Conservation (phyloP, 129 eudicot species). For the sunflower (Helianthus annuus) region DNA sequence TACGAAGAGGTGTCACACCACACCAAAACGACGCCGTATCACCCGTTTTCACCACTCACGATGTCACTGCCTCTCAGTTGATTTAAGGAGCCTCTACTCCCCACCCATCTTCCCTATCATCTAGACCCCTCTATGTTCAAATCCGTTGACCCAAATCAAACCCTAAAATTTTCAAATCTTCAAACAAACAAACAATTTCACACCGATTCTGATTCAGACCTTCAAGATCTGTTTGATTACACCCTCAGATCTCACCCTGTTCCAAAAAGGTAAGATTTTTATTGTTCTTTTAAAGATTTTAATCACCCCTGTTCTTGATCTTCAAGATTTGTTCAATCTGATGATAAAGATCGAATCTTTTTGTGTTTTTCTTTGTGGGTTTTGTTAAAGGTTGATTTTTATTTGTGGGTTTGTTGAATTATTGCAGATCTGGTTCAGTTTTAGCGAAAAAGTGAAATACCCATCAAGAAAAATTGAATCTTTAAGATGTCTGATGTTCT, state of each 20-base stretch:
- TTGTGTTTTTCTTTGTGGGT: constrained; percentile 18
- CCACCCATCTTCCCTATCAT: constrained; percentile 32
- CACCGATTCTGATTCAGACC: constrained; percentile 13
- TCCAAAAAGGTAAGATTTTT: constrained; percentile 45
- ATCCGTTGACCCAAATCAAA: constrained; percentile 42
- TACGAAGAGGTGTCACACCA: background rate
- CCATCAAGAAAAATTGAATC: constrained; percentile 30
- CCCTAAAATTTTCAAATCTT: constrained; percentile 17
- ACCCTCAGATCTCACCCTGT: constrained; percentile 31
- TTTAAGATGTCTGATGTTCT: constrained; percentile 43
- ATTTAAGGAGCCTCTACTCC: constrained; percentile 40
- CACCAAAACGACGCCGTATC: constrained; percentile 2
- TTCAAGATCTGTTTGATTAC: constrained; percentile 46
- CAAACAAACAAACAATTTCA: constrained; percentile 18
- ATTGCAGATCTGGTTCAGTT: constrained; percentile 55
- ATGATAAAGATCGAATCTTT: constrained; percentile 16
- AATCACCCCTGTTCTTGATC: too few species aligned
- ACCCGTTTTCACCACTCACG: background rate
- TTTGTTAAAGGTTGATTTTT: constrained; percentile 11
- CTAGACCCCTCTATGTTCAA: constrained; percentile 21
- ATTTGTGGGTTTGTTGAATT: constrained; percentile 21
- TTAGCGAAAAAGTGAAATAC: constrained; percentile 20
- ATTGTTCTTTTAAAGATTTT: background rate
- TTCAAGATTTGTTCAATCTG: constrained; percentile 6
- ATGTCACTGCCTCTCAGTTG: constrained; percentile 18